Evolutionary conservation across 176 grass and related monocot species (phyloP), one percentile per base, ranked within the genome.

Genomic region (Paspalum vaginatum): DNA sequence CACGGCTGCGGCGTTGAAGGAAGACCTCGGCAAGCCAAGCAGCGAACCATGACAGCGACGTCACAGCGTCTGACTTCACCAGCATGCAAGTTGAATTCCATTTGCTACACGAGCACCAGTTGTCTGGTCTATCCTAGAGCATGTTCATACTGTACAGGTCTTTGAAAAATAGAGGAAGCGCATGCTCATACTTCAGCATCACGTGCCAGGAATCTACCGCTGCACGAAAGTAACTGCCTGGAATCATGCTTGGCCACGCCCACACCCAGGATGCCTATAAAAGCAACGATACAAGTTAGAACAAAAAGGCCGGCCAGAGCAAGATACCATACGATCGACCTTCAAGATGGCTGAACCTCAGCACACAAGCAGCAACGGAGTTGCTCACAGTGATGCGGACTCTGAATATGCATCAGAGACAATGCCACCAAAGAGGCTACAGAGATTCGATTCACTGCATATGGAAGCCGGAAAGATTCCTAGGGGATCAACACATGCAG

Each of bases 391-490:
- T 41, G 67, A 41, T 74, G 60, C 65, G 18, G 32, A 61, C 39
- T 46, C 83, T 67, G 52, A 15, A 68, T 72, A 77, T 48, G 73
- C 65, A n/a, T 65, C 81, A n/a, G 76, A 62, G 42, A 54, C 75
- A 43, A 49, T 17, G 17, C 26, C 55, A 0, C 44, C 85, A 24
- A 81, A 58, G 65, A 85, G 81, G 71, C 64, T 91, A 53, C 79
- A 85, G 54, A 82, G 85, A 63, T 80, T 65, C 17, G 89, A 91
- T 61, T 91, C 89, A 12, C 81, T 91, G 81, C 85, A 91, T 43
- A 87, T 84, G n/a, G 89, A 91, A 41, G 89, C 89, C 25, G 85
- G 76, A 63, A 85, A 51, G 61, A 65, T 91, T 52, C 81, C 79
- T 15, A 67, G 82, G 38, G 48, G 80, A 49, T 65, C 50, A 20